Evolutionary conservation across 1,139 yeast species (phyloP).

Genomic region (Yamadazyma mexicana): DNA sequence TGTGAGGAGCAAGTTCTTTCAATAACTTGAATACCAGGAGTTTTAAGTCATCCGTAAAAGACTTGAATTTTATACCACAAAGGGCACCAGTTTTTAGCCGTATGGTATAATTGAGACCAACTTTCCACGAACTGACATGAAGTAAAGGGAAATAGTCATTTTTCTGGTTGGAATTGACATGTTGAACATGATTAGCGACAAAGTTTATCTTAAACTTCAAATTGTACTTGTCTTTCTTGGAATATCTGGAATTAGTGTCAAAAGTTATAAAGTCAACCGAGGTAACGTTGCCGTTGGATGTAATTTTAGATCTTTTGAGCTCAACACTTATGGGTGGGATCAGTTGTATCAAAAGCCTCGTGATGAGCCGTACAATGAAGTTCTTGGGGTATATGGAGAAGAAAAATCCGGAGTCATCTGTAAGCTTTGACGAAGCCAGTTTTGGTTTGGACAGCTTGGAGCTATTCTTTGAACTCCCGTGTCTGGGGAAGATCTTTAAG

Average conservation of each 20-base stretch:
- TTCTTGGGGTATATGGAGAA: constrained; percentile 20
- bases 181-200: constrained; percentile 13
- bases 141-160: constrained; percentile 16
- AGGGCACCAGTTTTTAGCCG: constrained; percentile 22
- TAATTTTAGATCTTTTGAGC: constrained; percentile 22
- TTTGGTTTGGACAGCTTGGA: neutral
- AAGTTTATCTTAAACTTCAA: constrained; percentile 24
- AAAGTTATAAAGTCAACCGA: constrained; percentile 26
- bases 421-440: constrained; percentile 4
- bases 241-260: constrained; percentile 21
- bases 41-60: constrained; percentile 28
- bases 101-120: constrained; percentile 23
- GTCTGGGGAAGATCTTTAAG: constrained; percentile 7
- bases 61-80: constrained; percentile 20
- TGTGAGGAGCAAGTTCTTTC: constrained; percentile 15
- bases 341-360: constrained; percentile 21
- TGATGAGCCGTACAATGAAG: constrained; percentile 26
- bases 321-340: constrained; percentile 31
- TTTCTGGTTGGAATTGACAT: constrained; percentile 3
- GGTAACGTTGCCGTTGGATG: constrained; percentile 14
- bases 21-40: constrained; percentile 26
- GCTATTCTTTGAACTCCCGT: neutral
- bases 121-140: constrained; percentile 21
- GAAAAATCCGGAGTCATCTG: neutral
- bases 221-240: constrained; percentile 18